A percentile compares a stretch with the other conserved stretches of the same genome.
phyloP scores from a whole-genome alignment of 306 rosid genomes.

The Prosopis cineraria region DNA sequence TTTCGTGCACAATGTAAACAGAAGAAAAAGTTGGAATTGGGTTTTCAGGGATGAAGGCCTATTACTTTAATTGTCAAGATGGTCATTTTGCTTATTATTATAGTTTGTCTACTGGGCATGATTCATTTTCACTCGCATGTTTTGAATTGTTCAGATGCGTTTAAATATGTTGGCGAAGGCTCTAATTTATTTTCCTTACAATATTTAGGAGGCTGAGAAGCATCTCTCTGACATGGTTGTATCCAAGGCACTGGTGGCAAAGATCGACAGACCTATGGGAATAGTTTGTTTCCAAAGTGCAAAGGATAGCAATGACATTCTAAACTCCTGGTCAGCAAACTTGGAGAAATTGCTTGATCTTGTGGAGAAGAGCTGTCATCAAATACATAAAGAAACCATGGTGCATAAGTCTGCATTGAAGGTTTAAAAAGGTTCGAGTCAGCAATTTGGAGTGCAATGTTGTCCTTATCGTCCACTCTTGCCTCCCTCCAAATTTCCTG shows the following conservation, averaged over 20 bases:
- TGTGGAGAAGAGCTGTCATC: constrained; percentile 94
- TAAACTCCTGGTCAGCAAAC: constrained; percentile 89
- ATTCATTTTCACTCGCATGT: constrained; percentile 5
- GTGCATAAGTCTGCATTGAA: constrained; percentile 74
- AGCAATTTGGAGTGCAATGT: constrained; percentile 25
- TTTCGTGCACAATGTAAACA: not conserved
- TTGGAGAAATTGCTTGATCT: constrained; percentile 93
- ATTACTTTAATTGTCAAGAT: constrained; percentile 18
- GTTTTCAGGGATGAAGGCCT: not conserved
- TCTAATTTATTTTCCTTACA: not conserved
- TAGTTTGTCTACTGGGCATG: not conserved
- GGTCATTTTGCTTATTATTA: not conserved
- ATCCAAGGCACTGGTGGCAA: constrained; percentile 87
- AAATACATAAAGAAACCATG: constrained; percentile 91
- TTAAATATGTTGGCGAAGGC: not conserved
- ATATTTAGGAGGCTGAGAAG: constrained; percentile 86
- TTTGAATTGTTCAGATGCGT: not conserved
- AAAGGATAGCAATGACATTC: constrained; percentile 85
- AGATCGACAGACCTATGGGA: constrained; percentile 93
- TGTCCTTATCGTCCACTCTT: not conserved
- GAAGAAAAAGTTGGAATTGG: not conserved
- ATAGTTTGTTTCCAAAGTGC: constrained; percentile 81
- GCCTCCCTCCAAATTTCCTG: constrained; percentile 3
- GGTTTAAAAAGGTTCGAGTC: constrained; percentile 36
- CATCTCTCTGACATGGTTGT: constrained; percentile 99